Base-by-base conservation (phyloP, 805 yeast genomes). In the Candida maltosa region DNA sequence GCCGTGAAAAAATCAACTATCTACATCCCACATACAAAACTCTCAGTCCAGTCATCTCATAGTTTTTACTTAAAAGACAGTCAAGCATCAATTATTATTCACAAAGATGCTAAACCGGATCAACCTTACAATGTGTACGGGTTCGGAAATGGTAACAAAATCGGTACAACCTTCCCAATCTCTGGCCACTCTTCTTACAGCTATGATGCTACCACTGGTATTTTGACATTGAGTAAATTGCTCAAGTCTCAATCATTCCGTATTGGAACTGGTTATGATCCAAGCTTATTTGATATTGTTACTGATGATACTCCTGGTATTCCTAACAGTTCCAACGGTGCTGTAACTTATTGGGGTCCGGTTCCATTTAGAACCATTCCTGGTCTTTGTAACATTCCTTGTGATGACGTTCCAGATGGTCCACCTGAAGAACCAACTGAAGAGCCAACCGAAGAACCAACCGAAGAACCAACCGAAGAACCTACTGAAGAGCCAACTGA, bases 331-430 rank as follows among this genome's bases (percentile, higher is more conserved):
- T 31, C 47, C 19, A 29, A 33, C 19, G 35, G 44, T 23, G 27
- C 39, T 22, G 52, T 49, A 39, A 51, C 49, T 34, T 36, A n/a
- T n/a, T n/a, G 32, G 22, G 53, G 41, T 31, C 34, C 47, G 12
- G 44, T 51, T 10, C 54, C 51, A 23, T 41, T 47, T 34, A 38
- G 49, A 24, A 46, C 38, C 17, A 39, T 51, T 31, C 56, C 56
- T 26, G 26, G 47, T n/a, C 27, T 40, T 32, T 51, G 56, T 46
- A 39, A n/a, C n/a, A n/a, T n/a, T n/a, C n/a, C n/a, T n/a, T n/a
- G n/a, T n/a, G n/a, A n/a, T n/a, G n/a, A n/a, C n/a, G n/a, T n/a
- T n/a, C n/a, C n/a, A n/a, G n/a, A n/a, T n/a, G n/a, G n/a, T n/a
- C n/a, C n/a, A n/a, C n/a, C n/a, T n/a, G n/a, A n/a, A n/a, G n/a